These are phyloP conservation scores for Tetratostichococcus sp. DNA, from an alignment of 139 green algal genomes.

Conservation along the genomic window DNA sequence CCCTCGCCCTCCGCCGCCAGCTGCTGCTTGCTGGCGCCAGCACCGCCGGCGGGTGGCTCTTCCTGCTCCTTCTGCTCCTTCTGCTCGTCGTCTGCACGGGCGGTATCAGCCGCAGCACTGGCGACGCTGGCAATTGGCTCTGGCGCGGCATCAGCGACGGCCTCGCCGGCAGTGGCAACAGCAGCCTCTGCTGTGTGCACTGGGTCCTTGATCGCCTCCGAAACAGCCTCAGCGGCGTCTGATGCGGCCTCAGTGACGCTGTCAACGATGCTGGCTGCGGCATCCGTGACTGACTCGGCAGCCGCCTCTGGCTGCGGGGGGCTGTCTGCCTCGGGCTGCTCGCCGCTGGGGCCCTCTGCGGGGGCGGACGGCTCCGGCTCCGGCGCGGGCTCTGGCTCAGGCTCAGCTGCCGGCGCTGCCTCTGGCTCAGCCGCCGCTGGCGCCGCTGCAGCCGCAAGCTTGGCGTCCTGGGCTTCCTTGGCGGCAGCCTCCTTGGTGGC, in stretches of 20 bases:
- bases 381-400: neutral
- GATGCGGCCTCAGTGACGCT: neutral
- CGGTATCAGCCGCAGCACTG: neutral
- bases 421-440: neutral
- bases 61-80: neutral
- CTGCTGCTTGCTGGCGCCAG: neutral
- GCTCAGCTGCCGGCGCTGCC: constrained; percentile 8
- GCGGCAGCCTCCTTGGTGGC: neutral
- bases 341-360: neutral
- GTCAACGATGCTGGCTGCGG: neutral
- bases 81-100: neutral
- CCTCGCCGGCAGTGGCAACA: neutral
- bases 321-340: neutral
- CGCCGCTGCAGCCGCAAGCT: constrained; percentile 10
- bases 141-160: neutral
- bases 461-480: neutral
- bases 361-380: neutral
- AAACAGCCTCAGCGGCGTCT: neutral
- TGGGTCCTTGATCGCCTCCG: neutral
- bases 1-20: neutral
- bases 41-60: neutral
- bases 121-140: neutral
- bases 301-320: neutral
- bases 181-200: neutral
- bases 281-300: neutral